Evolutionary conservation across 192 early-diverging fungal genomes (phyloP), one percentile per base, ranked within the genome.

Genomic region (Dispira simplex): DNA sequence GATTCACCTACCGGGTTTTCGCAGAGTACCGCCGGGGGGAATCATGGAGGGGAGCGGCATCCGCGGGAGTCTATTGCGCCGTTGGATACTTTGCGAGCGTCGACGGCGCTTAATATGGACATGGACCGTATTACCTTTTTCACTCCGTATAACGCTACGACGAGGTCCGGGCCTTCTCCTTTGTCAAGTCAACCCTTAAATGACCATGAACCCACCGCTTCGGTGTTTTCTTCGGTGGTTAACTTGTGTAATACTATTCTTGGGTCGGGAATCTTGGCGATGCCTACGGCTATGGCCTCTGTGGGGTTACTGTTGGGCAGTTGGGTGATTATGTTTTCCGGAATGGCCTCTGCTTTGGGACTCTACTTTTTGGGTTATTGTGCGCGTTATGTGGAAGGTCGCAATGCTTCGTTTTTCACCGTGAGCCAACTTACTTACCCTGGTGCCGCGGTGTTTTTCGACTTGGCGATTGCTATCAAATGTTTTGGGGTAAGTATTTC

Each of bases 401-500:
- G 97, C 13, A 73, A 83, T 45, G 76, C 92, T 8, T 93, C 90
- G 13, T 99, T 99, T 68, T 94, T 94, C 74, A 82, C 90, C 8
- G 79, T 92, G 26, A 83, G 91, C 8, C 85, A 91, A 67, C 79
- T 95, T 51, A 98, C 97, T 1, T 99, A 92, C 71, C 92, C 95
- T 20, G 68, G 69, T 25, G 90, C 93, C 0, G 91, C 90, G 6
- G 76, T 93, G 11, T 84, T 82, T 51, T 97, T 99, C 65, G 97
- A 99, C 65, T 53, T 86, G 18, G 95, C 97, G n/a, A 97, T 99
- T 70, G 92, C 95, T 5, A 80, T 99, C 69, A 99, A 99, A 67
- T 99, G 97, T 67, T 99, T 99, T 79, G 95, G 95, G 39, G 97
- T 98, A n/a, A 84, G 85, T 20, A 83, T 97, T 45, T 91, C 88